Evolutionary conservation across 2,329 filamentous ascomycete genomes (phyloP).

Genomic region (Intubia oerlemansii): DNA sequence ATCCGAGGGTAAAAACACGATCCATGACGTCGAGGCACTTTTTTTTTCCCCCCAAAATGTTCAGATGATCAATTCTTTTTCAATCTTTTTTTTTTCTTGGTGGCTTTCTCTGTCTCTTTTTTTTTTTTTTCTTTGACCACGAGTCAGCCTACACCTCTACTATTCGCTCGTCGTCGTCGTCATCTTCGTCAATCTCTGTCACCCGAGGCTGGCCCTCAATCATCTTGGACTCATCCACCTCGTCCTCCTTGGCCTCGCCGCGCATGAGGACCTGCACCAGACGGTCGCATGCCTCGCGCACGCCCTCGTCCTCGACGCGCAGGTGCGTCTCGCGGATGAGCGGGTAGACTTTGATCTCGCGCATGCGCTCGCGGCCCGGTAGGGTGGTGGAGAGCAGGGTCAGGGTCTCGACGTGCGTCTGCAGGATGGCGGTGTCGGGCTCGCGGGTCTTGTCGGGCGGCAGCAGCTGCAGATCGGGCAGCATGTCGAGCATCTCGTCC

Average conservation of each 20-base stretch:
- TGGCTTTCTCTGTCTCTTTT: too few species aligned
- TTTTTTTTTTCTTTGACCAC: too few species aligned
- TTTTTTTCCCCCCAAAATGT: too few species aligned
- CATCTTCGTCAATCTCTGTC: slow-evolving; percentile 22
- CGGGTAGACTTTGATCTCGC: slow-evolving; percentile 66
- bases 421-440: slow-evolving; percentile 50
- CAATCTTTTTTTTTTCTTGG: background rate
- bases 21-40: too few species aligned
- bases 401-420: slow-evolving; percentile 77
- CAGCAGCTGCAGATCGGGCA: slow-evolving; percentile 74
- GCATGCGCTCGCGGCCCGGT: slow-evolving; percentile 52
- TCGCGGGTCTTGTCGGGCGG: slow-evolving; percentile 81
- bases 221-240: slow-evolving; percentile 19
- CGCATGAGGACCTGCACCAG: slow-evolving; percentile 77
- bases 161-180: slow-evolving; percentile 32
- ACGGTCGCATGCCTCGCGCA: slow-evolving; percentile 69
- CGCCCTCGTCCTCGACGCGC: slow-evolving; percentile 54
- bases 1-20: too few species aligned
- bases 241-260: slow-evolving; percentile 30
- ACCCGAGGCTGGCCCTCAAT: slow-evolving; percentile 11
- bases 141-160: slow-evolving; percentile 25
- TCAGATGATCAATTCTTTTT: background rate
- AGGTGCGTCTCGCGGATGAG: slow-evolving; percentile 73
- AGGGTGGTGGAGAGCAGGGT: slow-evolving; percentile 62
- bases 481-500: slow-evolving; percentile 70